Percentiles rank a stretch among this genome's conserved stretches.
Conservation (phyloP, 495 filamentous ascomycete genomes). For the Aspergillus sclerotiicarbonarius region DNA sequence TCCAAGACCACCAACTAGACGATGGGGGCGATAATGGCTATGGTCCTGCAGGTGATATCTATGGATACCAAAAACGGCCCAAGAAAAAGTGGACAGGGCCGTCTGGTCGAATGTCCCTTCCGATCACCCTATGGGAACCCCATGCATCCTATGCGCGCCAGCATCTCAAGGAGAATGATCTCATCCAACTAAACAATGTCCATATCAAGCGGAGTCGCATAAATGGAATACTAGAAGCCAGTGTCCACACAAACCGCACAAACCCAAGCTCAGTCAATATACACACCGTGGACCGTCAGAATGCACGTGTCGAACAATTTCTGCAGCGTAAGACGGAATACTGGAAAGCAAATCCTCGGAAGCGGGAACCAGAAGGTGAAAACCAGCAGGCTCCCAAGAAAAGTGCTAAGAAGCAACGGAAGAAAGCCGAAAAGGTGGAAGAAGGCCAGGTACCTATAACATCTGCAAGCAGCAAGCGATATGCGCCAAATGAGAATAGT, state of each 20-base stretch:
- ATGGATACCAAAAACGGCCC: slow-evolving; percentile 37
- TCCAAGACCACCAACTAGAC: slow-evolving; percentile 57
- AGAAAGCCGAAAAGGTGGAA: slow-evolving; percentile 20
- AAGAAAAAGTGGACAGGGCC: slow-evolving; percentile 70
- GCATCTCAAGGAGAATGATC: slow-evolving; percentile 54
- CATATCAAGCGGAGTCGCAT: slow-evolving; percentile 56
- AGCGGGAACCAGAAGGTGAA: slow-evolving; percentile 43
- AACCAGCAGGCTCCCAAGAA: slow-evolving; percentile 34
- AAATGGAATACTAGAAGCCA: slow-evolving; percentile 64
- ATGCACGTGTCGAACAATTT: slow-evolving; percentile 57
- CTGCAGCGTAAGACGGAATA: slow-evolving; percentile 63
- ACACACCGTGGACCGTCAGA: slow-evolving; percentile 38
- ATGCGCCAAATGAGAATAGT: slow-evolving; percentile 39
- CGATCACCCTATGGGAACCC: slow-evolving; percentile 67
- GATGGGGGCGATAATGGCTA: slow-evolving; percentile 22
- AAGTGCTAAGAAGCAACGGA: slow-evolving; percentile 25
- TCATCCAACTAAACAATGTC: slow-evolving; percentile 69
- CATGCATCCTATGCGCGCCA: slow-evolving; percentile 60
- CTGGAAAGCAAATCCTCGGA: slow-evolving; percentile 41
- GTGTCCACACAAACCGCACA: slow-evolving; percentile 60
- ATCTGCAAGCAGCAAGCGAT: slow-evolving; percentile 31
- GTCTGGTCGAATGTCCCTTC: slow-evolving; percentile 69
- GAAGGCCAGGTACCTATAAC: slow-evolving; percentile 29
- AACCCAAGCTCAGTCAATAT: slow-evolving; percentile 55
- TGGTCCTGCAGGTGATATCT: slow-evolving; percentile 48